phyloP scores from a whole-genome alignment of 2,329 filamentous ascomycete genomes.

The Paraphoma sp. region DNA sequence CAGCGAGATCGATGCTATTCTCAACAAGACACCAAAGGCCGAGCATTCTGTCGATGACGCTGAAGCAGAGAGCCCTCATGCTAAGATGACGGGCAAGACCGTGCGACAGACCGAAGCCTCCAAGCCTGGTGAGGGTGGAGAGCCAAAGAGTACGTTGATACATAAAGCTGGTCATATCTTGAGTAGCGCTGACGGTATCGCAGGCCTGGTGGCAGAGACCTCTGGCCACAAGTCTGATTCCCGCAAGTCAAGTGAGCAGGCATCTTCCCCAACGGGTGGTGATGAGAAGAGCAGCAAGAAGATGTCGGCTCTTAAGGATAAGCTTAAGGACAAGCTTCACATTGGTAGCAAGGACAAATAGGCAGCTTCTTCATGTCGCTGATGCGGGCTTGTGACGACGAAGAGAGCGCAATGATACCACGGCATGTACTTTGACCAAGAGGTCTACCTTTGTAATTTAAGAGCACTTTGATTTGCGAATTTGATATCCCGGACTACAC shows the following conservation, averaged over 20 bases:
- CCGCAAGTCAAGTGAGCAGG: conserved; percentile 21
- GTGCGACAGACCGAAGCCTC: conserved; percentile 58
- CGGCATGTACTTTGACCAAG: conserved; percentile 10
- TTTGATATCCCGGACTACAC: conserved; percentile 1
- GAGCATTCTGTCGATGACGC: conserved; percentile 33
- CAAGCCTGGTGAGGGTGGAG: conserved; percentile 73
- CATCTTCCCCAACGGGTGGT: conserved; percentile 15
- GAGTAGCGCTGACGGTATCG: conserved; percentile 42
- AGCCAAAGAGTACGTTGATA: conserved; percentile 47
- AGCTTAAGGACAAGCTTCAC: conserved; percentile 75
- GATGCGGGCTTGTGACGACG: conserved; percentile 1
- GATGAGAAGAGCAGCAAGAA: conserved; percentile 54
- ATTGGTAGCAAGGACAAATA: conserved; percentile 47
- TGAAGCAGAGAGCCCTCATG: conserved; percentile 44
- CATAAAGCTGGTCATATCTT: conserved; percentile 18
- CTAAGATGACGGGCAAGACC: conserved; percentile 6
- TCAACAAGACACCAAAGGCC: background rate
- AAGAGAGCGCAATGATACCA: conserved; percentile 33
- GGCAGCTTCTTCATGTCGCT: background rate
- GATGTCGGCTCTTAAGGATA: conserved; percentile 62
- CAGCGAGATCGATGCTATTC: background rate
- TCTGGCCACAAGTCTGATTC: conserved; percentile 51
- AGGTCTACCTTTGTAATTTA: conserved; percentile 3
- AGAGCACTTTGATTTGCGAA: conserved; percentile 5
- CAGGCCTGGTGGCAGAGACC: conserved; percentile 63